Evolutionary conservation across 2,329 filamentous ascomycete genomes (phyloP), one percentile per base, ranked within the genome.

Genomic region (Colletotrichum echinochloae): DNA sequence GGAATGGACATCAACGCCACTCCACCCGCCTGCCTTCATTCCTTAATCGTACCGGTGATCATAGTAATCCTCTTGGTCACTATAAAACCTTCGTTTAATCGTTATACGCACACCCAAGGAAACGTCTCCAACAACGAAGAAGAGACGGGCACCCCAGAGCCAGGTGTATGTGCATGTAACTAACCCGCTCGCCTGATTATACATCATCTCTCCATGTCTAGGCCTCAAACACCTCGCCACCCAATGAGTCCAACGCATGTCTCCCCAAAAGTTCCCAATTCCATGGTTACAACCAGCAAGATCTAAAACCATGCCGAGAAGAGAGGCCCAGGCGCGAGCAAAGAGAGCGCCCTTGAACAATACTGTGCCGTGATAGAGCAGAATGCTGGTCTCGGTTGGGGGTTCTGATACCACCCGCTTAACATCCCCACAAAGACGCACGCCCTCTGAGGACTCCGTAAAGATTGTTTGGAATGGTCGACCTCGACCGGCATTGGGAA

Each of bases 251-350:
- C 33, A n/a, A n/a, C 16, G 1, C 35, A 39, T 5, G 16, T 51
- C 18, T 60, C 59, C 26, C 23, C 44, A 51, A 37, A 51, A 12
- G 41, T 2, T 14, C n/a, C 33, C 33, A 16, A 35, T 1, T 7
- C 16, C 30, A 30, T 46, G n/a, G 30, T 1, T 9, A 39, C 23
- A 37, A 9, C 46, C 59, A 39, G 33, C 59, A 51, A 33, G 59
- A 61, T 61, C 59, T 51, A n/a, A 30, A 61, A 39, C 46, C 44
- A n/a, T n/a, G 30, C 44, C 44, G n/a, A 49, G 14, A 33, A 46
- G 26, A 12, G 39, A 16, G n/a, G 16, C 30, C 4, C 44, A 49
- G 44, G 44, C 9, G 37, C 35, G 41, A 48, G 28, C 44, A n/a
- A 60, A 5, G n/a, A 23, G 6, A n/a, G 16, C 18, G 37, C 30